phyloP scores from a whole-genome alignment of 352 stramenopile genomes.

The Phytophthora foliorum region DNA sequence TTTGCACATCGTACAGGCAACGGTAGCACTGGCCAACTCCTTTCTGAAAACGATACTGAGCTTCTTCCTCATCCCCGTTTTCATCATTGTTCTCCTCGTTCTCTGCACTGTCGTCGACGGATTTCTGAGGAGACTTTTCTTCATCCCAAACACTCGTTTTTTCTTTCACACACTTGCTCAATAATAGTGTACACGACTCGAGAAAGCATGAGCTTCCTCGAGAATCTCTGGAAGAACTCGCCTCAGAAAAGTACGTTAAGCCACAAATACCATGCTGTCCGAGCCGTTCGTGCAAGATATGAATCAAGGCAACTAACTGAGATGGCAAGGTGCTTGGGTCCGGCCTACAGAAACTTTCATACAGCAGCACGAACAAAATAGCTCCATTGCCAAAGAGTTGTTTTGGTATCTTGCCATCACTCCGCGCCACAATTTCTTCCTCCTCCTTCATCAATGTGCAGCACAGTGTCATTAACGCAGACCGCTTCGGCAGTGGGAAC shows the following conservation, averaged over 20 bases:
- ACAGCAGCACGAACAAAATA: slow-evolving; percentile 62
- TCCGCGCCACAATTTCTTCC: slow-evolving; percentile 55
- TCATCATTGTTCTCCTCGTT: slow-evolving; percentile 15
- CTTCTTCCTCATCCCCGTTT: slow-evolving; percentile 32
- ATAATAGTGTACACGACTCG: slow-evolving; percentile 44
- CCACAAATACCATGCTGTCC: slow-evolving; percentile 58
- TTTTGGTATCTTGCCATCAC: slow-evolving; percentile 51
- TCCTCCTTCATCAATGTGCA: slow-evolving; percentile 78
- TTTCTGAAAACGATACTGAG: slow-evolving; percentile 48
- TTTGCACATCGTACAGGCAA: slow-evolving; percentile 80
- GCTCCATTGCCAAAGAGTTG: slow-evolving; percentile 62
- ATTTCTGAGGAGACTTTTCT: slow-evolving; percentile 5
- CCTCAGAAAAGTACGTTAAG: slow-evolving; percentile 41
- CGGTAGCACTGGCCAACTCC: slow-evolving; percentile 75
- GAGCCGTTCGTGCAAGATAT: slow-evolving; percentile 57
- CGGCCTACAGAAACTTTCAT: slow-evolving; percentile 29
- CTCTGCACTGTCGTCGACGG: slow-evolving; percentile 8
- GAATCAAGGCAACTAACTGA: slow-evolving; percentile 36
- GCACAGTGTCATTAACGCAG: slow-evolving; percentile 54
- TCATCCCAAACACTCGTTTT: slow-evolving; percentile 18
- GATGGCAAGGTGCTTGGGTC: slow-evolving; percentile 6
- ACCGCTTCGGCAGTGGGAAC: slow-evolving; percentile 37
- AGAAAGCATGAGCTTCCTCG: slow-evolving; percentile 45
- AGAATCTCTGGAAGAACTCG: slow-evolving; percentile 15
- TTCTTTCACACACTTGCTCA: slow-evolving; percentile 43